Conservation (phyloP, 2,329 filamentous ascomycete species). For the Aspergillus calidoustus region DNA sequence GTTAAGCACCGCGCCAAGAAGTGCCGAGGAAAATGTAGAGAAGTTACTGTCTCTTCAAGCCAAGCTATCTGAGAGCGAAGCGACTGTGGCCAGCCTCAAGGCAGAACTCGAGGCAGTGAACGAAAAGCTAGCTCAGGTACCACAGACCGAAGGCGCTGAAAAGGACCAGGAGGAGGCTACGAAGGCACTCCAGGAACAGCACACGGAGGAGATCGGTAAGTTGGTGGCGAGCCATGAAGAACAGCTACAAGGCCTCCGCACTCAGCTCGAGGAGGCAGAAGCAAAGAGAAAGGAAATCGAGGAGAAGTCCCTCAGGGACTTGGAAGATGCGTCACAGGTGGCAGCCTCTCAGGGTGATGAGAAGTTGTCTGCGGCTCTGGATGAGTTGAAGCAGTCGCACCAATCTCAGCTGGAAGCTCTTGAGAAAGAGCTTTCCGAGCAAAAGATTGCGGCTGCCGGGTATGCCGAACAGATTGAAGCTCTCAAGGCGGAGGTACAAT, state of each 20-base stretch:
- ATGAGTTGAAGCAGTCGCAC: conserved; percentile 44
- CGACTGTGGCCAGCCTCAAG: conserved; percentile 38
- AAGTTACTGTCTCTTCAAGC: conserved; percentile 41
- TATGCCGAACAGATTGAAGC: conserved; percentile 35
- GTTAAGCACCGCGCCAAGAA: conserved; percentile 41
- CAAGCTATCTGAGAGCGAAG: conserved; percentile 44
- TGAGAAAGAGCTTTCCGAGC: conserved; percentile 39
- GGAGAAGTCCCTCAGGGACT: conserved; percentile 41
- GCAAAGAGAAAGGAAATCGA: conserved; percentile 42
- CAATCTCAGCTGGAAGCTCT: conserved; percentile 41
- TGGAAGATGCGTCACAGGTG: conserved; percentile 44
- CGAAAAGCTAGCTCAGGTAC: conserved; percentile 40
- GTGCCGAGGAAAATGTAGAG: conserved; percentile 34
- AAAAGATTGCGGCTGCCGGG: conserved; percentile 36
- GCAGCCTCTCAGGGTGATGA: conserved; percentile 43
- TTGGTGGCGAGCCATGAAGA: conserved; percentile 38
- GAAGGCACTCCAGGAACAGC: conserved; percentile 35
- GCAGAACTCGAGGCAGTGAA: conserved; percentile 41
- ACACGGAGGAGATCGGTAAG: conserved; percentile 39
- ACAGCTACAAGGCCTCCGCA: conserved; percentile 38
- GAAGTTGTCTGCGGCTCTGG: conserved; percentile 39
- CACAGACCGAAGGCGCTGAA: conserved; percentile 29
- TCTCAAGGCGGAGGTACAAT: conserved; percentile 38
- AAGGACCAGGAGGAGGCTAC: conserved; percentile 28
- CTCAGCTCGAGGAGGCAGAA: conserved; percentile 43